These are phyloP conservation scores for Trametes cinnabarina DNA, from an alignment of 768 basidiomycete species.

Conservation along the genomic window DNA sequence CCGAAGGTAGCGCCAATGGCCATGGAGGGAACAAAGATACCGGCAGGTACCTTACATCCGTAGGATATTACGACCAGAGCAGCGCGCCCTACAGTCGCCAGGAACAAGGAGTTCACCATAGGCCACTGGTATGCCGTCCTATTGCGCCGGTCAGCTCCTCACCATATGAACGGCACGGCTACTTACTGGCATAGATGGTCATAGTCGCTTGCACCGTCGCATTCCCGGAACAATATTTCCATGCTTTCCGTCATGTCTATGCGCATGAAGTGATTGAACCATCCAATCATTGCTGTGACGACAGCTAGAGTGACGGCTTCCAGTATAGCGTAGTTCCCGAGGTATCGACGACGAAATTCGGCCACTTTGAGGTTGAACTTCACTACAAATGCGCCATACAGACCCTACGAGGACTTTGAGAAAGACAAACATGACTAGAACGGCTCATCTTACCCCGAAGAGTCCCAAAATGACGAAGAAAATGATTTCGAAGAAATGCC, in stretches of 20 bases:
- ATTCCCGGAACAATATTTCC: slow-evolving; percentile 93
- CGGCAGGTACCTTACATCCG: slow-evolving; percentile 94
- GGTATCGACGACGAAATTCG: slow-evolving; percentile 89
- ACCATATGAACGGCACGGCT: not conserved
- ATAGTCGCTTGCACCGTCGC: slow-evolving; percentile 89
- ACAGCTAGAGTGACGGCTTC: slow-evolving; percentile 88
- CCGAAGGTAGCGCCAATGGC: slow-evolving; percentile 97
- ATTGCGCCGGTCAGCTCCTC: slow-evolving; percentile 3
- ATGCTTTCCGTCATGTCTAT: slow-evolving; percentile 98
- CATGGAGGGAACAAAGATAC: slow-evolving; percentile 99
- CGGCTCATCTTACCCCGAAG: slow-evolving; percentile 70
- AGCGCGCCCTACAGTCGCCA: slow-evolving; percentile 88
- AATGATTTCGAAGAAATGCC: slow-evolving; percentile 99
- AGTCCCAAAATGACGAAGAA: slow-evolving; percentile 94
- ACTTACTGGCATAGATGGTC: slow-evolving; percentile 94
- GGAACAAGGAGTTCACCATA: slow-evolving; percentile 87
- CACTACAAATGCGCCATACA: slow-evolving; percentile 96
- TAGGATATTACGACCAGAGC: slow-evolving; percentile 89
- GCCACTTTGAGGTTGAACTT: slow-evolving; percentile 96
- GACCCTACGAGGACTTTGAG: slow-evolving; percentile 53
- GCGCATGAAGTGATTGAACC: slow-evolving; percentile 90
- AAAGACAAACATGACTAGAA: not conserved
- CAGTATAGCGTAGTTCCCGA: slow-evolving; percentile 77
- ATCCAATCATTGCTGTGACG: slow-evolving; percentile 88
- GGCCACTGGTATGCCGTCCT: slow-evolving; percentile 92